Evolutionary conservation across 352 stramenopile species (phyloP).

Genomic region (Phytophthora sp.): DNA sequence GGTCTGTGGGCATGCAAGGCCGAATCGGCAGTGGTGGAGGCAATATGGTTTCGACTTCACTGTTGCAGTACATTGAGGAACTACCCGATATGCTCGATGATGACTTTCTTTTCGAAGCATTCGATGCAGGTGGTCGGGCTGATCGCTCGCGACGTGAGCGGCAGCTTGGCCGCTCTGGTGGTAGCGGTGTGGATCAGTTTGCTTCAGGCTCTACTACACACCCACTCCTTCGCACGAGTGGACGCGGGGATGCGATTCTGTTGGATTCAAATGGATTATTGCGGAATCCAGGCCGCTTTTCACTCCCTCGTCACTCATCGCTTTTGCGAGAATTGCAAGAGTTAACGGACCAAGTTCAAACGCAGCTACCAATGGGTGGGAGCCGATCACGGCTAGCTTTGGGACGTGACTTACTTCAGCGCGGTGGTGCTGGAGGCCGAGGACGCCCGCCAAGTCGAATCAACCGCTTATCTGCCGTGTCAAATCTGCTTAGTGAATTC

Average conservation of each 20-base stretch:
- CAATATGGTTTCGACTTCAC: conserved; percentile 36
- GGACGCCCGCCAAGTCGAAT: conserved; percentile 64
- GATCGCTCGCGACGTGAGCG: conserved; percentile 48
- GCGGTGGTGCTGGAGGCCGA: conserved; percentile 33
- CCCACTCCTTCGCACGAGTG: conserved; percentile 47
- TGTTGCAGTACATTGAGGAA: conserved; percentile 69
- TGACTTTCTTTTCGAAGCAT: conserved; percentile 63
- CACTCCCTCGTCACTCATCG: conserved; percentile 69
- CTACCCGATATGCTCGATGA: conserved; percentile 59
- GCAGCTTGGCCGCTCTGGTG: conserved; percentile 20
- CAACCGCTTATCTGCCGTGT: conserved; percentile 72
- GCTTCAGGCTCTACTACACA: conserved; percentile 28
- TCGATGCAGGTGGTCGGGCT: conserved; percentile 44
- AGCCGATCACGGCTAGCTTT: conserved; percentile 38
- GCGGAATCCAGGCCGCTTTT: conserved; percentile 36
- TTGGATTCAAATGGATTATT: conserved; percentile 35
- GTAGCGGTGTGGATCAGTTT: conserved; percentile 16
- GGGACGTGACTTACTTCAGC: conserved; percentile 54
- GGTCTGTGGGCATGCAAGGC: conserved; percentile 15
- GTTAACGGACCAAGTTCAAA: conserved; percentile 79
- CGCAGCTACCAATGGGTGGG: conserved; percentile 48
- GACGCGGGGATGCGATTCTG: conserved; percentile 41
- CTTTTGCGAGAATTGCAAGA: conserved; percentile 80
- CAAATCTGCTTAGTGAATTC: conserved; percentile 83
- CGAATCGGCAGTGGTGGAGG: conserved; percentile 7